Conservation (phyloP, 495 filamentous ascomycete species). For the Aspergillus funiculosus region DNA sequence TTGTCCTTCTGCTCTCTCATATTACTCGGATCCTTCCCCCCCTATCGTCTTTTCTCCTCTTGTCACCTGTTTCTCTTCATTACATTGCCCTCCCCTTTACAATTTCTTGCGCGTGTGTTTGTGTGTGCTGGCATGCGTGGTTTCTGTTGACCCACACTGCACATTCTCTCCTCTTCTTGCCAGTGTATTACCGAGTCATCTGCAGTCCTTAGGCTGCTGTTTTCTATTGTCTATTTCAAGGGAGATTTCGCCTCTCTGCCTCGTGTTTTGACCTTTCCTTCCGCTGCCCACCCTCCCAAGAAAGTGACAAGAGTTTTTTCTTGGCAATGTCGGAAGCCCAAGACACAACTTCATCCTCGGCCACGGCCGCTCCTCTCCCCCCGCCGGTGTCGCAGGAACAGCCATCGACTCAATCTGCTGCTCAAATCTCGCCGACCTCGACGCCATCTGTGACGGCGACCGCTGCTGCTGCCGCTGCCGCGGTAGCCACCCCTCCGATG, state of each 20-base stretch:
- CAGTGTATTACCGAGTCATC: background rate
- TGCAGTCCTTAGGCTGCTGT: background rate
- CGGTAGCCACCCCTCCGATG: constrained; percentile 35
- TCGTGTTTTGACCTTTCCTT: constrained; percentile 13
- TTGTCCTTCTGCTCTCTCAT: constrained; percentile 14
- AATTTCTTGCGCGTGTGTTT: background rate
- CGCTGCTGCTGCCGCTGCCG: constrained; percentile 41
- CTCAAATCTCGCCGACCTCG: constrained; percentile 29
- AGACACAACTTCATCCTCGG: constrained; percentile 19
- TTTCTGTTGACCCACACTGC: constrained; percentile 6
- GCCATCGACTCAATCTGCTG: constrained; percentile 16
- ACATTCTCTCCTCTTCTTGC: background rate
- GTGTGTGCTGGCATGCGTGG: constrained; percentile 6
- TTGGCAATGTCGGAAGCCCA: constrained; percentile 32
- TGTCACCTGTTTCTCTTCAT: constrained; percentile 3
- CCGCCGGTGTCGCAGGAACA: constrained; percentile 26
- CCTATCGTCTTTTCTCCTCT: constrained; percentile 12
- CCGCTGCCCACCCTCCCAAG: constrained; percentile 24
- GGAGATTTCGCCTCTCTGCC: constrained; percentile 2
- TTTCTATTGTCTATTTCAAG: background rate
- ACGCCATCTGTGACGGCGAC: constrained; percentile 41
- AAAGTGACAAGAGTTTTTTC: constrained; percentile 25
- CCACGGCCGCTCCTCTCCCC: constrained; percentile 25
- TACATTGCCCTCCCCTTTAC: background rate
- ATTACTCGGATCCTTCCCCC: constrained; percentile 14